Conservation (phyloP, 768 basidiomycete species). For the Amyloporia xantha region DNA sequence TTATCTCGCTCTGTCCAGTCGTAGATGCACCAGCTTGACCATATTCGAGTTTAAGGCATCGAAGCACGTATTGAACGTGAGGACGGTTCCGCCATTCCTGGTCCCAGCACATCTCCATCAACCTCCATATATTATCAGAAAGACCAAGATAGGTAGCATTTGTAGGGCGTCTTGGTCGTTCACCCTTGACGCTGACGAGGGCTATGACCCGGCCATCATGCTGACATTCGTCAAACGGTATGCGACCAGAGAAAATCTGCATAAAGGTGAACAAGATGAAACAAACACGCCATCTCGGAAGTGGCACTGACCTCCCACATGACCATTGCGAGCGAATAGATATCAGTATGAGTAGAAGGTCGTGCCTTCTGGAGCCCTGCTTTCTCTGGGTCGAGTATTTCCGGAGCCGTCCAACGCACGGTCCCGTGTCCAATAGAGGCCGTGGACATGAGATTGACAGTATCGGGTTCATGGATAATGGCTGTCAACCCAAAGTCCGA, state of each 20-base stretch:
- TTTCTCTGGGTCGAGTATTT: slow-evolving; percentile 1
- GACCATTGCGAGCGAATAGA: slow-evolving; percentile 8
- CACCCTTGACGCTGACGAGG: neutral
- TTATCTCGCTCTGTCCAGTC: no score
- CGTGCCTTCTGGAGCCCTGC: neutral
- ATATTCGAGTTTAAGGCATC: no score
- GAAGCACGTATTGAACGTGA: no score
- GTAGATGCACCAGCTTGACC: no score
- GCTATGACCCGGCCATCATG: neutral
- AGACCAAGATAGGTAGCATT: neutral
- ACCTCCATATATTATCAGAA: neutral
- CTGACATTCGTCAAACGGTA: neutral
- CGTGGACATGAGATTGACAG: slow-evolving; percentile 3
- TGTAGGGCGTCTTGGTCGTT: neutral
- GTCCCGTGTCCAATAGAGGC: neutral
- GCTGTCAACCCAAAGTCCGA: slow-evolving; percentile 8
- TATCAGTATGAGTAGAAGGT: neutral
- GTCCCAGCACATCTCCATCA: slow-evolving; percentile 2
- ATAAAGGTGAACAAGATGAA: no score
- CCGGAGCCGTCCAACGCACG: slow-evolving; percentile 1
- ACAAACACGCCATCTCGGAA: neutral
- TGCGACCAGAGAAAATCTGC: slow-evolving; percentile 1
- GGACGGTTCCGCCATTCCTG: neutral
- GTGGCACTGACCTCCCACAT: slow-evolving; percentile 1
- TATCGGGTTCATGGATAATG: neutral